A percentile compares a stretch with the other conserved stretches of the same genome.
These are phyloP conservation scores for Mortierella sp. DNA, from an alignment of 371 early-diverging fungal species.

Conservation along the genomic window DNA sequence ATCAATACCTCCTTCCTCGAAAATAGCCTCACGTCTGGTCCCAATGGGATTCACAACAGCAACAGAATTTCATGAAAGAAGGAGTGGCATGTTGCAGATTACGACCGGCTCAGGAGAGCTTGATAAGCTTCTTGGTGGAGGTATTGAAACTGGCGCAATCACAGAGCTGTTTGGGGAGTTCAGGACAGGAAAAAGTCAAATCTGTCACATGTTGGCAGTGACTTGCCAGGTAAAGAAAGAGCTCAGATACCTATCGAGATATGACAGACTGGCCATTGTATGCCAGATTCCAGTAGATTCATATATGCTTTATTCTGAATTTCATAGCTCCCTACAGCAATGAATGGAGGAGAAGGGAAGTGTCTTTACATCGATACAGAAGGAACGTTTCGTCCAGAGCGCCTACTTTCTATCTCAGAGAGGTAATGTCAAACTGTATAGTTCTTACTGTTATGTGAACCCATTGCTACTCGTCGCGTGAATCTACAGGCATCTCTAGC, in stretches of 20 bases:
- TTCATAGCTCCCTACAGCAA: conserved; percentile 79
- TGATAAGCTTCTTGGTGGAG: conserved; percentile 97
- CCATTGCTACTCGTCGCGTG: too few relatives aligned
- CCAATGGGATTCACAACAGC: conserved; percentile 99
- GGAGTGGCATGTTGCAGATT: conserved; percentile 89
- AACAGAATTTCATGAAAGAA: conserved; percentile 91
- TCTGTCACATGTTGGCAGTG: conserved; percentile 99
- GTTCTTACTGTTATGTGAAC: neutral
- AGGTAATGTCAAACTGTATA: conserved; percentile 60
- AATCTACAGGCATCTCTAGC: neutral
- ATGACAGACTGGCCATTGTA: neutral
- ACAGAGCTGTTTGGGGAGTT: conserved; percentile 99
- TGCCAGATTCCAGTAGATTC: conserved; percentile 1
- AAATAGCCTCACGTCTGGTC: conserved; percentile 91
- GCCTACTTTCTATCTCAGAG: conserved; percentile 93
- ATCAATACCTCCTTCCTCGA: neutral
- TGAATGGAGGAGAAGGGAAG: conserved; percentile 98
- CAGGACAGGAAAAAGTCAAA: conserved; percentile 99
- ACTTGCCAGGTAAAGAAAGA: conserved; percentile 87
- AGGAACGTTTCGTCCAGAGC: conserved; percentile 98
- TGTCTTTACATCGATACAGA: conserved; percentile 99
- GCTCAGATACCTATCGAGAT: too few relatives aligned
- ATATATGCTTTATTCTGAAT: conserved; percentile 15
- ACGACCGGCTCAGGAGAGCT: conserved; percentile 97
- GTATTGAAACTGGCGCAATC: conserved; percentile 98